Conservation (phyloP, 2,329 filamentous ascomycete genomes). For the Kalaharituber pfeilii region DNA sequence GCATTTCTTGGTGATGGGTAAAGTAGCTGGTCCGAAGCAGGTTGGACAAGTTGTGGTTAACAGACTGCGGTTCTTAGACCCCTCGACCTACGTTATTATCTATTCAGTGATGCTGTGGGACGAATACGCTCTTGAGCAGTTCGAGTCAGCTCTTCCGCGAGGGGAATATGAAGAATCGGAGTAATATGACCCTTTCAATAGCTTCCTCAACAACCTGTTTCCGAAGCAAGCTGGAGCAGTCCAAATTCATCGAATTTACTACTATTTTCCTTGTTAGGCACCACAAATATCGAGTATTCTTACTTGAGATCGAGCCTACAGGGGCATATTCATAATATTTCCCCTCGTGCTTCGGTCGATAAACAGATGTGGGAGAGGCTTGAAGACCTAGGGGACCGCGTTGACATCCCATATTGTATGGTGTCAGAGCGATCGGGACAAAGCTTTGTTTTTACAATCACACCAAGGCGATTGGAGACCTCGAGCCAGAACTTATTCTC, state of each 20-base stretch:
- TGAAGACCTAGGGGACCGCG: neutral
- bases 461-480: neutral
- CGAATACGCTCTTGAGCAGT: slow-evolving; percentile 14
- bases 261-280: slow-evolving; percentile 1
- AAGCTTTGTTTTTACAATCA: neutral
- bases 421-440: neutral
- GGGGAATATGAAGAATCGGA: neutral
- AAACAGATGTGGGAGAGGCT: neutral
- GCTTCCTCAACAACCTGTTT: neutral
- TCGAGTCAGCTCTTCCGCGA: neutral
- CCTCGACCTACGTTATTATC: neutral
- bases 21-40: no score
- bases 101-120: neutral
- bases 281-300: neutral
- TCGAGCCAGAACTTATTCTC: neutral
- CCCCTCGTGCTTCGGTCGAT: neutral
- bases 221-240: neutral
- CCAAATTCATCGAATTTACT: neutral
- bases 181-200: neutral
- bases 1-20: no score
- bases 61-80: no score
- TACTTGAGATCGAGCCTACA: neutral
- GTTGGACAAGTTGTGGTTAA: no score
- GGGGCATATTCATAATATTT: neutral
- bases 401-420: neutral